Evolutionary conservation across 1,139 yeast species (phyloP).

Genomic region (Arxiozyma telluris): DNA sequence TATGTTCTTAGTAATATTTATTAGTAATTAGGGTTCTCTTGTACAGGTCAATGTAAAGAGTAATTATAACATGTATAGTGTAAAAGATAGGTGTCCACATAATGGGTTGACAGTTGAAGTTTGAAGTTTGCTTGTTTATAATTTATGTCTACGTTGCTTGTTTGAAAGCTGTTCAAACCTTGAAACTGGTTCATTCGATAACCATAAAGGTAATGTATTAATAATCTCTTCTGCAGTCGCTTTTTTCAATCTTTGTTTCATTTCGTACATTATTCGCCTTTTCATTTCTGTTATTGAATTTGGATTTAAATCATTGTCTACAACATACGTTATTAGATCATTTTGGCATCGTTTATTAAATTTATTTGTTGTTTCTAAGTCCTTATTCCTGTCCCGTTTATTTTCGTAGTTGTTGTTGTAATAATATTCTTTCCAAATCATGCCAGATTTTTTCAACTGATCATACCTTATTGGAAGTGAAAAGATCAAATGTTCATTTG

Average conservation of each 20-base stretch:
- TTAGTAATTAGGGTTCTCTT: too few relatives aligned
- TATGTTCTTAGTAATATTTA: not conserved
- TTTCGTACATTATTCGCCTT: conserved; percentile 42
- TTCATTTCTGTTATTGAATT: conserved; percentile 41
- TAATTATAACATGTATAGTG: too few relatives aligned
- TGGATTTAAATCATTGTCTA: not conserved
- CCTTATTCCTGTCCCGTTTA: not conserved
- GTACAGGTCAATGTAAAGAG: too few relatives aligned
- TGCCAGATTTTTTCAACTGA: not conserved
- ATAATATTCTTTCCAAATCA: not conserved
- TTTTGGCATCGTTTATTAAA: conserved; percentile 47
- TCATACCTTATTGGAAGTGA: not conserved
- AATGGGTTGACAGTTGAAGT: not conserved
- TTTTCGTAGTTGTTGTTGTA: not conserved
- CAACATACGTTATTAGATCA: conserved; percentile 23
- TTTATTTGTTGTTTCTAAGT: conserved; percentile 34
- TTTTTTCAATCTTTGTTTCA: conserved; percentile 31
- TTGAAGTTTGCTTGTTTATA: conserved; percentile 36
- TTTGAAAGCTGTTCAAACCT: conserved; percentile 51
- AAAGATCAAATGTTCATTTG: conserved; percentile 68
- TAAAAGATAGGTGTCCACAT: too few relatives aligned
- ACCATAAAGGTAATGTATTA: conserved; percentile 61
- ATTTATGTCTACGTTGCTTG: conserved; percentile 45
- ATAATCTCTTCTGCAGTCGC: conserved; percentile 58
- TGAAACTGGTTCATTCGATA: conserved; percentile 62